These are phyloP conservation scores for Aspergillus sp. DNA, from an alignment of 2,329 filamentous ascomycete species.

Conservation along the genomic window DNA sequence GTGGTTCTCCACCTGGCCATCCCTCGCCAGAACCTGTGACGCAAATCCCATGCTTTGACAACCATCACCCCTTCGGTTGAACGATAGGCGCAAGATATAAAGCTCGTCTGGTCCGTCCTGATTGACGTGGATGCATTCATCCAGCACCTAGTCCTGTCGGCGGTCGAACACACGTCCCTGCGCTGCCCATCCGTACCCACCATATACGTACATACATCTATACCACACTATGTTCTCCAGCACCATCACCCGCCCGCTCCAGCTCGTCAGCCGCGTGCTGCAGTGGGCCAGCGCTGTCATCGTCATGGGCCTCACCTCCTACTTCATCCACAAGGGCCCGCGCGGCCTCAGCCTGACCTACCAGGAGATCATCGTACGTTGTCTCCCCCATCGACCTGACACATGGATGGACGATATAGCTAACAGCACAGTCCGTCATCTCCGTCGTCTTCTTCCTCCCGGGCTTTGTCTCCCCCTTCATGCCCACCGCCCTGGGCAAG, in stretches of 20 bases:
- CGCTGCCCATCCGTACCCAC: not conserved
- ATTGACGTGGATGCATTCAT: not conserved
- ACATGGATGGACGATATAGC: too few species aligned
- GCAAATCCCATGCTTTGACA: not conserved
- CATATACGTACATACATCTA: constrained; percentile 1
- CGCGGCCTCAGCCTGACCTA: constrained; percentile 37
- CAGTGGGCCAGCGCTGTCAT: constrained; percentile 42
- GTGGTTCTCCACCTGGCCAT: constrained; percentile 1
- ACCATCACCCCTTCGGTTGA: constrained; percentile 6
- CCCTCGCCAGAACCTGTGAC: constrained; percentile 11
- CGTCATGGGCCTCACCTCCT: constrained; percentile 42
- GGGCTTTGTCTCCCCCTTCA: constrained; percentile 42
- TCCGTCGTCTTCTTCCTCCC: constrained; percentile 45
- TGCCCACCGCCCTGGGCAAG: constrained; percentile 34
- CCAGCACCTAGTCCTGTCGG: not conserved
- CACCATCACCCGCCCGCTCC: constrained; percentile 28
- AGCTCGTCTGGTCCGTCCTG: not conserved
- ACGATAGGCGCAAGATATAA: constrained; percentile 6
- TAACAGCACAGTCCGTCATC: constrained; percentile 27
- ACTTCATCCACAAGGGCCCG: constrained; percentile 35
- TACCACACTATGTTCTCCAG: constrained; percentile 22
- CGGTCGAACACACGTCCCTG: not conserved
- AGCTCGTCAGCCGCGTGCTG: constrained; percentile 29
- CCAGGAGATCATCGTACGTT: constrained; percentile 41
- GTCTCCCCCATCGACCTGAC: too few species aligned